Evolutionary conservation across 306 rosid species (phyloP), one percentile per base, ranked within the genome.

Genomic region (Echinosophora koreensis): DNA sequence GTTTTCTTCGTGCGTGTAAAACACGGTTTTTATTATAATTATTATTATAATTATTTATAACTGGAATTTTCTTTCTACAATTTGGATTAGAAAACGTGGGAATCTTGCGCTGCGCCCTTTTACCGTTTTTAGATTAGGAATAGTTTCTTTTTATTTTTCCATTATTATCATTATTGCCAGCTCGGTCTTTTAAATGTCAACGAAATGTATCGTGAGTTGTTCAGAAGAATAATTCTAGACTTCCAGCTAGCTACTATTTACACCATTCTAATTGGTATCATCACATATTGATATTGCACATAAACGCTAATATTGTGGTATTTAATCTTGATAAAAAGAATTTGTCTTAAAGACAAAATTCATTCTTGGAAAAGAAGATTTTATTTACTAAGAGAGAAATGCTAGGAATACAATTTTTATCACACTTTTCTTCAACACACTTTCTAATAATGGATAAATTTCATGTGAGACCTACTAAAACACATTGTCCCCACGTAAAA

Each of bases 1-100:
- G 8, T 17, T 34, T 81, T n/a, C 67, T 59, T 4, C 18, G 1
- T 75, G 27, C 81, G 77, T 75, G 44, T 81, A 81, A 47, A 81
- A 74, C 77, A 81, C 80, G 76, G 49, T 73, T 17, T 72, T 63
- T 44, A 4, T 54, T 61, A 27, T 78, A 13, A 5, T 22, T 22
- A 34, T 41, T 30, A 4, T 50, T 10, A 11, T 6, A 8, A 4
- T 39, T 16, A 8, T 18, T 38, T 34, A 16, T 41, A 38, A 39
- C 44, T 42, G 37, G 15, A 63, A 72, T 54, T 73, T 80, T 80
- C 16, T 14, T 8, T 11, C 18, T 46, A 0, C 9, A 3, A 44
- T 16, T 79, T 63, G 22, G 74, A 80, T 44, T 55, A 47, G 16
- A 64, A 58, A 75, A 75, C 59, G 77, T 74, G 57, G 13, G 34